phyloP scores from a whole-genome alignment of 768 basidiomycete genomes.

The Mrakia frigida region DNA sequence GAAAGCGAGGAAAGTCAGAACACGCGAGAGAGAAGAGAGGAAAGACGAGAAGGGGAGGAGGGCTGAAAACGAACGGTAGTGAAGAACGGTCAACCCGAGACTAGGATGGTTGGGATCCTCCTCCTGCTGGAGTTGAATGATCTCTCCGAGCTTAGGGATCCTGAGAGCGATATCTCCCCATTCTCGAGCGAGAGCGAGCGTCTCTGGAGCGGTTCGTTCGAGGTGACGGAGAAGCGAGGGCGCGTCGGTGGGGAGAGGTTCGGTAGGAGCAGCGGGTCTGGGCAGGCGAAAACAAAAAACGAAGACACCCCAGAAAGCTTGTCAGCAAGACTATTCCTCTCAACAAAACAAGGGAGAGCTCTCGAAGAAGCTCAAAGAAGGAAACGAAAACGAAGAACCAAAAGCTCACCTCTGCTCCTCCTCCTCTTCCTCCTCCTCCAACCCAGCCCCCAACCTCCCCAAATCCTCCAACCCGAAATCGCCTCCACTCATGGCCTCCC shows the following conservation, averaged over 20 bases:
- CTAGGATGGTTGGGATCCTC: constrained; percentile 54
- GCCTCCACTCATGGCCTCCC: constrained; percentile 64
- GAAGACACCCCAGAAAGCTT: no score
- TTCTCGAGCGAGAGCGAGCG: constrained; percentile 72
- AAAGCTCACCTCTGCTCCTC: constrained; percentile 9
- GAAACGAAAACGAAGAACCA: background rate
- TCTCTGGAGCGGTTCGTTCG: constrained; percentile 70
- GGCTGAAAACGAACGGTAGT: constrained; percentile 68
- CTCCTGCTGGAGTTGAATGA: constrained; percentile 47
- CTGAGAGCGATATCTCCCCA: constrained; percentile 66
- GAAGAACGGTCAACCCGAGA: constrained; percentile 70
- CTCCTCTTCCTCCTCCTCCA: constrained; percentile 45
- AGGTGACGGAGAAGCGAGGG: constrained; percentile 57
- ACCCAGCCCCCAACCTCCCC: background rate
- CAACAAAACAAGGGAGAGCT: background rate
- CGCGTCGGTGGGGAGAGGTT: constrained; percentile 27
- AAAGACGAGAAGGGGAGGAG: no score
- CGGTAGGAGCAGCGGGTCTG: constrained; percentile 8
- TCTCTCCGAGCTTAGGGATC: constrained; percentile 54
- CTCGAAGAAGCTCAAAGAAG: background rate
- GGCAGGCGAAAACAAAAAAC: background rate
- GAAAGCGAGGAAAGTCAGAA: background rate
- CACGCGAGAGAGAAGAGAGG: background rate
- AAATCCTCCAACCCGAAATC: constrained; percentile 71
- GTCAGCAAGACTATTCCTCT: background rate